A percentile compares a stretch with the other conserved stretches of the same genome.
Conservation (phyloP, 176 grass and related monocot genomes). For the Phyllostachys edulis region DNA sequence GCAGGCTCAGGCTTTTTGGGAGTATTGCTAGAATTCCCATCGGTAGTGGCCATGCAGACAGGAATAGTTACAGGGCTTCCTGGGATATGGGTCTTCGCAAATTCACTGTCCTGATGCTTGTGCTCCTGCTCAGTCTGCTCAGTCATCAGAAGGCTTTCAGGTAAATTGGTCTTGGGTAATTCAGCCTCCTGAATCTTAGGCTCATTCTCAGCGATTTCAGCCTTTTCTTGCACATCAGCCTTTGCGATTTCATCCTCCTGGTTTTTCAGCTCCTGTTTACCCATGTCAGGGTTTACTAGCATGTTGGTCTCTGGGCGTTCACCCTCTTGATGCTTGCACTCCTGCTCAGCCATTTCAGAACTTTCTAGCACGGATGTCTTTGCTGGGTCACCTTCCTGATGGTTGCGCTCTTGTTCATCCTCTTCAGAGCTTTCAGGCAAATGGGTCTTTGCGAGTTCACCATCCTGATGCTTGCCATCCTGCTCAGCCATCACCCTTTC, state of each 20-base stretch:
- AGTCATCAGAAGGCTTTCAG: slow-evolving; percentile 20
- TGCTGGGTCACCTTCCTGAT: slow-evolving; percentile 22
- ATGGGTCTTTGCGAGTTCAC: slow-evolving; percentile 24
- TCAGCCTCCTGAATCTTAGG: slow-evolving; percentile 23
- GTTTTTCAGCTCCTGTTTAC: not conserved
- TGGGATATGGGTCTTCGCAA: slow-evolving; percentile 30
- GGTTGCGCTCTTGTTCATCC: slow-evolving; percentile 11
- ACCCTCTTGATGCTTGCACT: not conserved
- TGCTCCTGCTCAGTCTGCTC: slow-evolving; percentile 23
- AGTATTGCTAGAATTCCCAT: slow-evolving; percentile 28
- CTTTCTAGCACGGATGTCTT: not conserved
- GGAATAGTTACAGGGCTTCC: slow-evolving; percentile 47
- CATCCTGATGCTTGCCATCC: slow-evolving; percentile 11
- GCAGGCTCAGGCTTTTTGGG: slow-evolving; percentile 45
- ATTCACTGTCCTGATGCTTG: slow-evolving; percentile 23
- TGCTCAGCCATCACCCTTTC: slow-evolving; percentile 50
- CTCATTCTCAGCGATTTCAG: not conserved
- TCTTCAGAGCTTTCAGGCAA: not conserved
- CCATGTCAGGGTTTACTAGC: slow-evolving; percentile 9
- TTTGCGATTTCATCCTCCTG: not conserved
- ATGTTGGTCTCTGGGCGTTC: not conserved
- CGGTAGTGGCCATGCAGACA: slow-evolving; percentile 14
- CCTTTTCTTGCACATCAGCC: slow-evolving; percentile 14
- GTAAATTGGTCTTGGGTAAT: not conserved
- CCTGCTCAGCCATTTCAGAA: not conserved